Evolutionary conservation across 495 filamentous ascomycete species (phyloP).

Genomic region (Aspergillus cristatus): DNA sequence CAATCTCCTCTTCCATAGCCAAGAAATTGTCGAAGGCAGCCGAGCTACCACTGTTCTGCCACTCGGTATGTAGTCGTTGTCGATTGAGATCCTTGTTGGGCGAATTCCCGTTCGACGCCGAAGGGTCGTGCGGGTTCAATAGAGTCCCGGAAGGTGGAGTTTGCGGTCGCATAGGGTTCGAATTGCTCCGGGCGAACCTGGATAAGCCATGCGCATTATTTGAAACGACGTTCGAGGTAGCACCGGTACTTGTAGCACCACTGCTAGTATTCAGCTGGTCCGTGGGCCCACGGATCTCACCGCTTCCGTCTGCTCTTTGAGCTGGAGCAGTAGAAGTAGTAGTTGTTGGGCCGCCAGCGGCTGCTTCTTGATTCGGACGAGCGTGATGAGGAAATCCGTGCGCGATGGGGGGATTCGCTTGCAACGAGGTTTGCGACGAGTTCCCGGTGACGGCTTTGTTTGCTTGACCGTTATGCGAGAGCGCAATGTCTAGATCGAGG

Average conservation of each 20-base stretch:
- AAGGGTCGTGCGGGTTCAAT: slow-evolving; percentile 26
- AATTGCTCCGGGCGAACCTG: slow-evolving; percentile 39
- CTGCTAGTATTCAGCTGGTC: slow-evolving; percentile 16
- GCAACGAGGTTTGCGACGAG: slow-evolving; percentile 13
- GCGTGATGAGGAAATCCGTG: slow-evolving; percentile 24
- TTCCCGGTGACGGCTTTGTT: slow-evolving; percentile 5
- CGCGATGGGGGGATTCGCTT: slow-evolving; percentile 8
- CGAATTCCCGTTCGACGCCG: slow-evolving; percentile 20
- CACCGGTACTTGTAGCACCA: no score
- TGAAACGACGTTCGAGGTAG: slow-evolving; percentile 9
- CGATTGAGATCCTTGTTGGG: slow-evolving; percentile 22
- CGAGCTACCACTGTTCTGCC: slow-evolving; percentile 34
- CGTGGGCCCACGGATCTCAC: slow-evolving; percentile 25
- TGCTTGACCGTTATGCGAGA: background rate
- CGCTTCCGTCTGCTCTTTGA: slow-evolving; percentile 30
- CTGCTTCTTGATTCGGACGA: slow-evolving; percentile 31
- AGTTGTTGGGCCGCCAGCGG: slow-evolving; percentile 28
- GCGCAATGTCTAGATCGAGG: background rate
- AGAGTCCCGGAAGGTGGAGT: slow-evolving; percentile 30
- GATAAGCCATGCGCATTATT: slow-evolving; percentile 17
- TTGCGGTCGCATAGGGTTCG: slow-evolving; percentile 35
- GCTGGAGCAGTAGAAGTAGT: slow-evolving; percentile 19
- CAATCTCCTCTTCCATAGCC: slow-evolving; percentile 38
- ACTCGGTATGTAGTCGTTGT: slow-evolving; percentile 27
- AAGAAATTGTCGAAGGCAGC: slow-evolving; percentile 38